phyloP scores from a whole-genome alignment of 1,284 basidiomycete genomes.

The Exobasidium cylindrosporum region DNA sequence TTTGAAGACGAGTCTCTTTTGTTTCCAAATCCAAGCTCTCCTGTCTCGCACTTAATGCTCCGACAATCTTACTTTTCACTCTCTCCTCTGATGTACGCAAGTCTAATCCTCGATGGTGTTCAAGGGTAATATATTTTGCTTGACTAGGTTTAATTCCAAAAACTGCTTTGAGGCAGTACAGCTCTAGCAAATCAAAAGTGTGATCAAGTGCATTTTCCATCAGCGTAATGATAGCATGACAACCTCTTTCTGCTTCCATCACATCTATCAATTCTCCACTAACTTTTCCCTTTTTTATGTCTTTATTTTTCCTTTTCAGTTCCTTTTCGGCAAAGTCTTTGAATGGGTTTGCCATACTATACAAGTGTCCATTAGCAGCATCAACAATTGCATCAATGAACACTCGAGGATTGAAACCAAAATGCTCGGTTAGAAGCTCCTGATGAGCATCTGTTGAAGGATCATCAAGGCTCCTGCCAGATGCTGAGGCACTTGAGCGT shows the following conservation, averaged over 20 bases:
- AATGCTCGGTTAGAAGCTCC: conserved; percentile 51
- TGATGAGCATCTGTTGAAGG: conserved; percentile 35
- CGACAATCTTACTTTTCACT: conserved; percentile 1
- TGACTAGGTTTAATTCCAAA: conserved; percentile 46
- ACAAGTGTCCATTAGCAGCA: conserved; percentile 49
- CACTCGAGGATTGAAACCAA: conserved; percentile 49
- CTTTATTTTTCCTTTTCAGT: conserved; percentile 30
- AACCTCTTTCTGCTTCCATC: conserved; percentile 20
- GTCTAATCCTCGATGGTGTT: conserved; percentile 52
- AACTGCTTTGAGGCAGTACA: conserved; percentile 47
- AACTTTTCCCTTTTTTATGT: conserved; percentile 38
- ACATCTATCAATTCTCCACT: conserved; percentile 1
- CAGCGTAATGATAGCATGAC: conserved; percentile 46
- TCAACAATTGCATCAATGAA: conserved; percentile 50
- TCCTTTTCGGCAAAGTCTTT: conserved; percentile 30
- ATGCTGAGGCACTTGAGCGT: too few species aligned
- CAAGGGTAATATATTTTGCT: conserved; percentile 44
- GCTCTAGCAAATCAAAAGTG: conserved; percentile 51
- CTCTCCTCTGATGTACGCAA: conserved; percentile 26
- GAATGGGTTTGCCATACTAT: conserved; percentile 40
- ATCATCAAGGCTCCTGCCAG: too few species aligned
- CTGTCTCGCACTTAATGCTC: conserved; percentile 22
- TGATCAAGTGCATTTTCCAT: conserved; percentile 52
- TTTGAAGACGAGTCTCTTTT: conserved; percentile 27
- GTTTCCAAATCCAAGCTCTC: conserved; percentile 19